Conservation (phyloP, 2,329 filamentous ascomycete genomes). For the Harringtonia aguacate region DNA sequence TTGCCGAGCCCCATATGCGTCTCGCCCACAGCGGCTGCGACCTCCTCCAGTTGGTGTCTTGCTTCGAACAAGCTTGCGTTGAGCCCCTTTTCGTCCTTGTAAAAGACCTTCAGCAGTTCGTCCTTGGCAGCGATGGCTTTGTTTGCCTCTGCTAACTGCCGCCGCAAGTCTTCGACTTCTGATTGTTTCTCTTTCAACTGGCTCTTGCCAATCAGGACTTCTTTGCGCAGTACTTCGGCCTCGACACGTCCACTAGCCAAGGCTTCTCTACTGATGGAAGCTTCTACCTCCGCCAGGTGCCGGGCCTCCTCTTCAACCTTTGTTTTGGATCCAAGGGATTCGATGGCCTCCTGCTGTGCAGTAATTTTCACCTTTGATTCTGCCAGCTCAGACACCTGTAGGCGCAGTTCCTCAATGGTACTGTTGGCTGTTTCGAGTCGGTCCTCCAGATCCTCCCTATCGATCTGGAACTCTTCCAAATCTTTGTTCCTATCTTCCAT, state of each 20-base stretch:
- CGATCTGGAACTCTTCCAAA: background rate
- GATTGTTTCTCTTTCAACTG: no score
- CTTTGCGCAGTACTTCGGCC: no score
- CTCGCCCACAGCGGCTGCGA: slow-evolving; percentile 4
- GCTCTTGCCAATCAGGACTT: no score
- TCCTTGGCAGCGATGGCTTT: background rate
- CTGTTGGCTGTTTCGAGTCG: background rate
- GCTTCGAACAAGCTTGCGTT: background rate
- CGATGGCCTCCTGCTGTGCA: background rate
- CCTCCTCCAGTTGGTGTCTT: slow-evolving; percentile 1
- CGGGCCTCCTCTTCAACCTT: no score
- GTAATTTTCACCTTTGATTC: background rate
- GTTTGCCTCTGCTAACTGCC: background rate
- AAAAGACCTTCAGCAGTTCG: background rate
- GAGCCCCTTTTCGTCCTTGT: background rate
- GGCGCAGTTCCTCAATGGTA: background rate
- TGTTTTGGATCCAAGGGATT: background rate
- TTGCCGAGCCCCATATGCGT: background rate
- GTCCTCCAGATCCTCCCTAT: background rate
- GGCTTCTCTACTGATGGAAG: no score
- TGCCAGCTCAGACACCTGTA: background rate
- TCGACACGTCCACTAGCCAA: no score
- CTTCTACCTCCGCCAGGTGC: no score
- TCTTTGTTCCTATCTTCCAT: background rate
- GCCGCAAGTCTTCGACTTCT: background rate